phyloP scores from a whole-genome alignment of 257 asterid genomes.

The Solanum chmielewskii region DNA sequence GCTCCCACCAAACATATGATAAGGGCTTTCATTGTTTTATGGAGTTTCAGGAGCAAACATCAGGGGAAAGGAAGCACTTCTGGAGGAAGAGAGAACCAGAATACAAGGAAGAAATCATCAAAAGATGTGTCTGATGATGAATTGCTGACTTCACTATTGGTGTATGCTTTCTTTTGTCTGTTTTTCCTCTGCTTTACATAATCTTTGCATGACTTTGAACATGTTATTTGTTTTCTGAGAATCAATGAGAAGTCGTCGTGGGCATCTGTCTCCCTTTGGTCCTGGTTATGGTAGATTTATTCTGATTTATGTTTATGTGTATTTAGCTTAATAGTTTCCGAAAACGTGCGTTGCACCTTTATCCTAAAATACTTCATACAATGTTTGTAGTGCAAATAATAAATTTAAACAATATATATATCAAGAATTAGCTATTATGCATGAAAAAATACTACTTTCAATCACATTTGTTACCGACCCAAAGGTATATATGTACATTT shows the following conservation, averaged over 20 bases:
- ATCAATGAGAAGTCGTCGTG: neutral
- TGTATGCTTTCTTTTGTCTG: conserved; percentile 29
- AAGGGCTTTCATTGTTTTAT: neutral
- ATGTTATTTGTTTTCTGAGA: neutral
- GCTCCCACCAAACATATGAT: neutral
- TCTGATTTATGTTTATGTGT: neutral
- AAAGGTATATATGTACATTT: too few relatives aligned
- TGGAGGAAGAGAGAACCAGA: conserved; percentile 20
- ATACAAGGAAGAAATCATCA: conserved; percentile 16
- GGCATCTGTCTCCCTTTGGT: neutral
- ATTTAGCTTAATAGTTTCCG: too few relatives aligned
- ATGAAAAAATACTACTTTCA: too few relatives aligned
- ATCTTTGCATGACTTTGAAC: neutral
- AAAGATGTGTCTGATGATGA: conserved; percentile 47
- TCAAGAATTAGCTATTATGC: too few relatives aligned
- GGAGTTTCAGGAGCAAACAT: conserved; percentile 32
- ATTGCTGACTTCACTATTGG: conserved; percentile 31
- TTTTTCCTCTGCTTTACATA: neutral
- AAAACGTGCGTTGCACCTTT: too few relatives aligned
- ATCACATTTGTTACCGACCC: too few relatives aligned
- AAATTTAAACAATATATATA: too few relatives aligned
- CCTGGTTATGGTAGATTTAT: neutral
- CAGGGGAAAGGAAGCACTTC: conserved; percentile 21
- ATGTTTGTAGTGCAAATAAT: too few relatives aligned
- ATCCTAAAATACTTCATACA: too few relatives aligned